phyloP scores from a whole-genome alignment of 805 yeast genomes.

The Nakazawaea ambrosiae region DNA sequence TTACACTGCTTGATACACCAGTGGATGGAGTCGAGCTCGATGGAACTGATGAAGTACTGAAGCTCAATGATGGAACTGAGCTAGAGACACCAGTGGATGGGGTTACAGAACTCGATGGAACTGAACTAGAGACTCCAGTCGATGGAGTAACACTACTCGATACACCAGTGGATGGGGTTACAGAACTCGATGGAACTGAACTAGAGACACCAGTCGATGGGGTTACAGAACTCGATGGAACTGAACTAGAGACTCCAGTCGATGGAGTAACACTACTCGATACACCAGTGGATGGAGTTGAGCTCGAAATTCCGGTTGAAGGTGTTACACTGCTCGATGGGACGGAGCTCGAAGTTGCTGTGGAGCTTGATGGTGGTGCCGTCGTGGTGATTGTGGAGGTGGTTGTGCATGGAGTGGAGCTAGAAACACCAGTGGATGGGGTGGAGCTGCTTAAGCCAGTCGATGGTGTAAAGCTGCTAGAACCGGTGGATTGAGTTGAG shows the following conservation, averaged over 20 bases:
- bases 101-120: background rate
- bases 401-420: background rate
- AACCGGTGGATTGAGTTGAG: background rate
- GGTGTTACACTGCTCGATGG: background rate
- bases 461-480: background rate
- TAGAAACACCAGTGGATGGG: background rate
- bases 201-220: background rate
- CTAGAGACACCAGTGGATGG: too few species aligned
- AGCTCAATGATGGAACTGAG: background rate
- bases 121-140: background rate
- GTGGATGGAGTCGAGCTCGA: constrained; percentile 7
- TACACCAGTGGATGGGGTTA: constrained; percentile 8
- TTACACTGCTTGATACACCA: background rate
- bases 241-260: background rate
- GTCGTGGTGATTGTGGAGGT: too few species aligned
- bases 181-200: constrained; percentile 10
- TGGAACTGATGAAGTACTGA: background rate
- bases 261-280: background rate
- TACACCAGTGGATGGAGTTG: background rate
- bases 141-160: constrained; percentile 12
- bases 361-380: background rate
- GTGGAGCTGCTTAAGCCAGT: background rate
- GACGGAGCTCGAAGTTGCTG: background rate
- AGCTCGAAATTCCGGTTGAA: background rate
- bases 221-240: background rate